Conservation (phyloP, 371 early-diverging fungal species). For the Mortierella sp. region DNA sequence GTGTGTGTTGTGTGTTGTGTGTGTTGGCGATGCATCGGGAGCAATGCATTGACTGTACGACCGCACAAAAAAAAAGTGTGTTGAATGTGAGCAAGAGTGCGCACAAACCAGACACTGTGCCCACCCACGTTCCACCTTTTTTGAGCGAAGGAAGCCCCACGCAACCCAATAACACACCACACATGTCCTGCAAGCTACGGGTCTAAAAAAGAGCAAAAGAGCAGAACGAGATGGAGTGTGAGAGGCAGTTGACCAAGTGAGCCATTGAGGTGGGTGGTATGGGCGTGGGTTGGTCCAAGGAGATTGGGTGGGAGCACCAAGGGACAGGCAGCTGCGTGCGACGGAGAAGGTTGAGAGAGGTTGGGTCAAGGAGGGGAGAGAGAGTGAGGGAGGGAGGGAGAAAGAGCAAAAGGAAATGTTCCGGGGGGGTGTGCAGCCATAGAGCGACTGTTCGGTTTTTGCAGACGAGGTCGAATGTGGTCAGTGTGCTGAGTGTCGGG, state of each 20-base stretch:
- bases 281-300: neutral
- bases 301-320: neutral
- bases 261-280: no score
- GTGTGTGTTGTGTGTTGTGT: conserved; percentile 1
- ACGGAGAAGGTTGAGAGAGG: no score
- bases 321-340: no score
- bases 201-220: neutral
- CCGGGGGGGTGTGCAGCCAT: no score
- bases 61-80: neutral
- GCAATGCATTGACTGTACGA: conserved; percentile 1
- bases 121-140: neutral
- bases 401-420: no score
- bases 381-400: no score
- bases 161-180: neutral
- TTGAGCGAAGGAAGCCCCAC: neutral
- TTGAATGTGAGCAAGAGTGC: neutral
- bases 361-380: no score
- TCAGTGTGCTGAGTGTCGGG: no score
- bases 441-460: no score
- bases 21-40: neutral
- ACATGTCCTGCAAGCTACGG: neutral
- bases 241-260: neutral
- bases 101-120: conserved; percentile 4
- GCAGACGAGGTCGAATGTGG: no score
- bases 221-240: neutral